Conservation (phyloP, 1,284 basidiomycete genomes). For the Xerocomus nothofagi region DNA sequence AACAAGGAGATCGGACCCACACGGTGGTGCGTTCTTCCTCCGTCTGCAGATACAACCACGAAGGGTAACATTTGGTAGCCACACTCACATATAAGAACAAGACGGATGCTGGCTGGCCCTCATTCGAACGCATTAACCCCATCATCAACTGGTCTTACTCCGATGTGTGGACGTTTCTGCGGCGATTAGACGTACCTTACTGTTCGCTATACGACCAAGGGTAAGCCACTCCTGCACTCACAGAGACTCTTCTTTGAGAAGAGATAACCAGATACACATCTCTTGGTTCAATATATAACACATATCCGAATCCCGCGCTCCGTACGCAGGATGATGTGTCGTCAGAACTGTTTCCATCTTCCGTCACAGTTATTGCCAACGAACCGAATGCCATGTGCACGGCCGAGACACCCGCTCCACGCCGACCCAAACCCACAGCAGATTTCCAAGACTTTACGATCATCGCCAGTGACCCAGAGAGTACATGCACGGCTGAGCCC, state of each 20-base stretch:
- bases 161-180: conserved; percentile 89
- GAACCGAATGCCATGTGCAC: conserved; percentile 20
- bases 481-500: conserved; percentile 25
- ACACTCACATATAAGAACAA: conserved; percentile 70
- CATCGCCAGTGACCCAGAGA: conserved; percentile 24
- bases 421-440: neutral
- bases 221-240: conserved; percentile 42
- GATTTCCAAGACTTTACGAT: conserved; percentile 19
- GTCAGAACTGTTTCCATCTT: conserved; percentile 17
- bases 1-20: conserved; percentile 86
- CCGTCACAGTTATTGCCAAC: conserved; percentile 21
- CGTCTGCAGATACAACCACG: neutral
- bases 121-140: conserved; percentile 90
- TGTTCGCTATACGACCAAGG: conserved; percentile 91
- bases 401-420: conserved; percentile 8
- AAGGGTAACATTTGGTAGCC: conserved; percentile 41
- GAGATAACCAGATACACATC: conserved; percentile 83
- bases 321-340: conserved; percentile 37
- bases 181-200: conserved; percentile 77
- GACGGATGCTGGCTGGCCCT: conserved; percentile 89
- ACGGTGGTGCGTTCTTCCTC: conserved; percentile 71
- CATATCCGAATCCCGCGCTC: conserved; percentile 87
- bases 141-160: conserved; percentile 94
- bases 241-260: neutral
- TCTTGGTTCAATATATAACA: conserved; percentile 93